Conservation (phyloP, 163 green algal species). For the Prototheca cutis region DNA sequence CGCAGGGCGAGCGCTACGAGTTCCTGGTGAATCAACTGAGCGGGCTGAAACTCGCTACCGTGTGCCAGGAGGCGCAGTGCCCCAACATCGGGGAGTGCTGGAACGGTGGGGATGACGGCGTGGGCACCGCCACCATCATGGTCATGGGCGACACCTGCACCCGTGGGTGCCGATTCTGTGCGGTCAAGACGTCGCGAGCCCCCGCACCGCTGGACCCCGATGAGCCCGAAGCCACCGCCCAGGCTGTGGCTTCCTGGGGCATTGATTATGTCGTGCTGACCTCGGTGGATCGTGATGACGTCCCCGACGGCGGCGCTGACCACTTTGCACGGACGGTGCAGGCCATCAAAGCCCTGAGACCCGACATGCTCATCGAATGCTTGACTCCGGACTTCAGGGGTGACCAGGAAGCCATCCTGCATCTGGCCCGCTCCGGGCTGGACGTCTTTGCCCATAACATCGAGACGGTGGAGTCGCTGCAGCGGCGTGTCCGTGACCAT, state of each 20-base stretch:
- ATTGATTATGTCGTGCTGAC: conserved; percentile 90
- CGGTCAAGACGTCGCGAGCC: conserved; percentile 81
- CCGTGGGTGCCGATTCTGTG: conserved; percentile 80
- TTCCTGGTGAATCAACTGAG: conserved; percentile 67
- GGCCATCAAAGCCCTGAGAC: conserved; percentile 50
- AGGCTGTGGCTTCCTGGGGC: conserved; percentile 64
- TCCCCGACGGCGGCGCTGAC: conserved; percentile 57
- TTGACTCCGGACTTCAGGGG: conserved; percentile 64
- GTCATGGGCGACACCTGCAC: conserved; percentile 75
- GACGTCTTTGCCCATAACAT: conserved; percentile 94
- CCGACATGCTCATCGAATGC: conserved; percentile 70
- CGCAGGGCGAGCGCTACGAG: conserved; percentile 71
- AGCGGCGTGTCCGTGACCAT: conserved; percentile 59
- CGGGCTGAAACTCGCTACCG: conserved; percentile 72
- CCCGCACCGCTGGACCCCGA: conserved; percentile 76
- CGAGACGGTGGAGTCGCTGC: conserved; percentile 70
- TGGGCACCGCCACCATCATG: conserved; percentile 39
- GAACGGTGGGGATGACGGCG: conserved; percentile 40
- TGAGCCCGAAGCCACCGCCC: conserved; percentile 81
- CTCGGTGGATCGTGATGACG: conserved; percentile 77
- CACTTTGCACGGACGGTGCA: conserved; percentile 69
- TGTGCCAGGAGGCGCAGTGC: conserved; percentile 94
- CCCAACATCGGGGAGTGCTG: conserved; percentile 96
- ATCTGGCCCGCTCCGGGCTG: conserved; percentile 57
- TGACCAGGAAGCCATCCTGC: conserved; percentile 38